Conservation (phyloP, 257 asterid genomes). For the Fraxinus cuspidata region DNA sequence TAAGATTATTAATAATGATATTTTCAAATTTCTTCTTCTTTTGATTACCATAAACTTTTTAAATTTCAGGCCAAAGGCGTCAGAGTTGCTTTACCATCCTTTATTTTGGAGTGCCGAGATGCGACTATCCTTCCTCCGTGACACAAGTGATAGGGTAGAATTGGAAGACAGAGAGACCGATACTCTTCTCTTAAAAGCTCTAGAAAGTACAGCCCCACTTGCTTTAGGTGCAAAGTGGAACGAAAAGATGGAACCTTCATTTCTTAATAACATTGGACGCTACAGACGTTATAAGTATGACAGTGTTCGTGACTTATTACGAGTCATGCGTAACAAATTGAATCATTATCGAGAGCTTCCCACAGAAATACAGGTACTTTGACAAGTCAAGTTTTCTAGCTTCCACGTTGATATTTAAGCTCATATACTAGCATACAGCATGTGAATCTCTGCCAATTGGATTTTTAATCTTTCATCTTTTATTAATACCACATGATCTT, state of each 20-base stretch:
- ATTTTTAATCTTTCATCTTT: neutral
- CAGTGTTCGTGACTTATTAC: constrained; percentile 83
- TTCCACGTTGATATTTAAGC: neutral
- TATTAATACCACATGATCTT: neutral
- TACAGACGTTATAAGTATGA: constrained; percentile 78
- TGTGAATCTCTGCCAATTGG: neutral
- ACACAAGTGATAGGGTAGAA: constrained; percentile 91
- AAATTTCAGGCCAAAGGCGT: constrained; percentile 69
- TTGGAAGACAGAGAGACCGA: constrained; percentile 70
- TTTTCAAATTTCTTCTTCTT: constrained; percentile 11
- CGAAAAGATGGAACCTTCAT: constrained; percentile 74
- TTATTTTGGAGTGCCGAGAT: constrained; percentile 86
- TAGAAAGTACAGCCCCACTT: constrained; percentile 66
- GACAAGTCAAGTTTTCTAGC: neutral
- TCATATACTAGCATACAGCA: neutral
- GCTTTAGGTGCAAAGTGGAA: constrained; percentile 86
- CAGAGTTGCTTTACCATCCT: constrained; percentile 78
- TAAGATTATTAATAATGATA: neutral
- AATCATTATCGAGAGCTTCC: constrained; percentile 95
- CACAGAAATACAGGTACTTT: constrained; percentile 74
- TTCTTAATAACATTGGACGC: constrained; percentile 62
- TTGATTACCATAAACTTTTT: constrained; percentile 11
- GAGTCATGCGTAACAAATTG: constrained; percentile 92
- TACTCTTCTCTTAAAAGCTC: constrained; percentile 62
- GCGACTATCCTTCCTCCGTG: constrained; percentile 89